Evolutionary conservation across 192 early-diverging fungal species (phyloP), one percentile per base, ranked within the genome.

Genomic region (Linnemannia elongata): DNA sequence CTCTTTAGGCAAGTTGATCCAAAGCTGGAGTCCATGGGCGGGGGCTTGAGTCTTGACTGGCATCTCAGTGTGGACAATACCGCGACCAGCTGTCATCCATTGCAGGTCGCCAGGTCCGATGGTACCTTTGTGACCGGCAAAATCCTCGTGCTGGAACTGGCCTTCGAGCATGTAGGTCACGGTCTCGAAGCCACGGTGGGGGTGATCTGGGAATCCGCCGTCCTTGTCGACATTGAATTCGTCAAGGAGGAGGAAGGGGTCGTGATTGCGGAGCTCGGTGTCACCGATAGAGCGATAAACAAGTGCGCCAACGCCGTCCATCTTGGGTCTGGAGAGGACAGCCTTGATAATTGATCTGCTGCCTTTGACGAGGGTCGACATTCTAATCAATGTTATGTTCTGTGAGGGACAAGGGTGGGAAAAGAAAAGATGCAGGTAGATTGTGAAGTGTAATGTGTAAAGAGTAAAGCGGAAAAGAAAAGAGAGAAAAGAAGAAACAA

Each of bases 281-380:
- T 90, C 92, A 45, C 95, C 95, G 69, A 98, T 94, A 20, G 93
- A 91, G 9, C 97, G 92, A 74, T 94, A 93, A n/a, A 98, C 96
- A 71, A 88, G 89, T 44, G 96, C 95, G 36, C 96, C 96, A 39
- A 88, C 95, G 39, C 96, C 96, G 78, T 98, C 97, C 71, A 90
- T 88, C 88, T 92, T 91, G 30, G 55, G 55, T 24, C 33, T 60
- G 55, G 75, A 76, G 75, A 76, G 75, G 13, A 76, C 75, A 44
- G 75, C 30, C 39, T 69, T 63, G 42, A 49, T 35, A 24, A 77
- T 77, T 24, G 76, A 68, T 45, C 76, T 38, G 3, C 57, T 66
- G 4, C 41, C 47, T 69, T 44, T 77, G 8, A 57, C 60, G n/a
- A 76, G 20, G 24, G 57, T 68, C 0, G 75, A 76, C 75, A 77